phyloP scores from a whole-genome alignment of 768 basidiomycete species.

The Cystofilobasidium ferigula region DNA sequence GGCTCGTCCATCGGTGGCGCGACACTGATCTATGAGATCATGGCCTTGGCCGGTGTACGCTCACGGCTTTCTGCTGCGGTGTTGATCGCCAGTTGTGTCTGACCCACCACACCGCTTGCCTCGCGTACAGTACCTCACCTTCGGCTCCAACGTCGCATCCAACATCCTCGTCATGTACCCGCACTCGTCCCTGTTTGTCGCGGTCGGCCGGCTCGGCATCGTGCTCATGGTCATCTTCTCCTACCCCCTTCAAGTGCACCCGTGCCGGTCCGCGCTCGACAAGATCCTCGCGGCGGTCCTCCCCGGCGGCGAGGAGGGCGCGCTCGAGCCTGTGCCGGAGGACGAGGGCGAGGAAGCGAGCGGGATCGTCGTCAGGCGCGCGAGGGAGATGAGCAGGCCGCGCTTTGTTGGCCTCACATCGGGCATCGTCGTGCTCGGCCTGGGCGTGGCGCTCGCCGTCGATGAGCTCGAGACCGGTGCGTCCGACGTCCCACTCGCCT shows the following conservation, averaged over 20 bases:
- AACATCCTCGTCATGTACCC: slow-evolving; percentile 86
- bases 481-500: slow-evolving; percentile 29
- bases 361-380: slow-evolving; percentile 29
- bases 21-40: slow-evolving; percentile 71
- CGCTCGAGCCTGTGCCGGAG: slow-evolving; percentile 23
- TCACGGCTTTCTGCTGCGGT: neutral
- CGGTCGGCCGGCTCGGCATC: slow-evolving; percentile 85
- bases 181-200: slow-evolving; percentile 74
- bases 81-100: neutral
- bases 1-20: slow-evolving; percentile 76
- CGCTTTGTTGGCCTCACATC: slow-evolving; percentile 63
- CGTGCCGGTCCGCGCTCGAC: slow-evolving; percentile 81
- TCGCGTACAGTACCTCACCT: slow-evolving; percentile 59
- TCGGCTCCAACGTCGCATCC: slow-evolving; percentile 73
- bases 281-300: slow-evolving; percentile 56
- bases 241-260: slow-evolving; percentile 88
- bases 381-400: slow-evolving; percentile 52
- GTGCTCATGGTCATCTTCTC: slow-evolving; percentile 79
- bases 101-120: neutral
- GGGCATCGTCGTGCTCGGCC: slow-evolving; percentile 33
- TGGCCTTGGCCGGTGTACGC: slow-evolving; percentile 41
- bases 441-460: slow-evolving; percentile 43
- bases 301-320: slow-evolving; percentile 43
- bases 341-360: slow-evolving; percentile 40
- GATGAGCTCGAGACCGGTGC: slow-evolving; percentile 65